Base-by-base conservation (phyloP, 768 basidiomycete species). In the Lentinula aciculospora region DNA sequence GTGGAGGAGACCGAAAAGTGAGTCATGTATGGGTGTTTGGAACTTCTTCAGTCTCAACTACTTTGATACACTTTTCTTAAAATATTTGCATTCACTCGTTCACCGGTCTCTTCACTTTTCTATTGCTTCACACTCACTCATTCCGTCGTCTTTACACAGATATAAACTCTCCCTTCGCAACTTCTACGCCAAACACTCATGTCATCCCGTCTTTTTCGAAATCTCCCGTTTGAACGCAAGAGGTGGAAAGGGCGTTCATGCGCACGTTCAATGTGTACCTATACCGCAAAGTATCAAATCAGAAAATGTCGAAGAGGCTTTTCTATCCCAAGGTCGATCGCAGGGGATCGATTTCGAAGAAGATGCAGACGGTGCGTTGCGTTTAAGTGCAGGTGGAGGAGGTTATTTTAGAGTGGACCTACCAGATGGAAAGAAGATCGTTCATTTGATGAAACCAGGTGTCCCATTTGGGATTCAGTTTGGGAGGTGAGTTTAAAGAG, bases 361-460 rank as follows among this genome's bases (percentile, higher is more conserved):
- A 15, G 54, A 93, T 58, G 73, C 85, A 0, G 86, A 86, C 32
- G 78, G 75, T 21, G 86, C 89, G 19, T 67, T 91, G 64, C 72
- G 75, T 34, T 71, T 74, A 13, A 79, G 76, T 56, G 75, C 77
- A 28, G 78, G 78, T 39, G 76, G 85, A 10, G 74, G 76, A 56
- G 84, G 89, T 56, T 98, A 98, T 71, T 97, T 98, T 75, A 84
- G 84, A 62, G 88, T 98, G 4, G 93, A 97, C 63, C 73, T 98
- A 51, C 95, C 97, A 0, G 84, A 86, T 62, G 94, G 95, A 25
- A 78, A 79, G 61, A 89, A 82, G 72, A 76, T 98, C 76, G 85
- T 98, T 32, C 93, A 98, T 71, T 71, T 94, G 62, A 82, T 98
- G 65, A 85, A 85, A 66, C 83, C 85, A 31, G 78, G 86, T 19